Conservation (phyloP, 164 flowering plant species). For the Vitis labrusca region DNA sequence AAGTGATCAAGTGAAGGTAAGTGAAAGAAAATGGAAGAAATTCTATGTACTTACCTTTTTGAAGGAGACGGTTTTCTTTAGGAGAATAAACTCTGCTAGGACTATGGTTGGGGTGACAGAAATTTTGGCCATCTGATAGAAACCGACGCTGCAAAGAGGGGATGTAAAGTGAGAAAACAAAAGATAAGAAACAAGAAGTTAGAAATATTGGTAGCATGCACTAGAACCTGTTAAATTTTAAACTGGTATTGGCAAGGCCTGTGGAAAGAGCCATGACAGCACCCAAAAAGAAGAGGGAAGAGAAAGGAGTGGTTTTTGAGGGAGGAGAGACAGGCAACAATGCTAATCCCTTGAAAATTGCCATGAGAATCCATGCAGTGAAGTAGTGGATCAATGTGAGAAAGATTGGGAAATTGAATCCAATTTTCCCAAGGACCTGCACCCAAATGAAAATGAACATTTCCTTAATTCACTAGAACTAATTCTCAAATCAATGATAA, state of each 20-base stretch:
- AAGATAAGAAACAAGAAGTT: neutral
- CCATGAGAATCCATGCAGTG: slow-evolving; percentile 67
- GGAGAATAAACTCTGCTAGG: slow-evolving; percentile 68
- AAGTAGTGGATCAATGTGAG: slow-evolving; percentile 79
- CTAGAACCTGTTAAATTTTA: slow-evolving; percentile 68
- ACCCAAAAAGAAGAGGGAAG: slow-evolving; percentile 67
- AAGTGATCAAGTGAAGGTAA: neutral
- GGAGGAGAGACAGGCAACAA: slow-evolving; percentile 78
- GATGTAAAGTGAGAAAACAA: slow-evolving; percentile 4
- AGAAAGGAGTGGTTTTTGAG: slow-evolving; percentile 66
- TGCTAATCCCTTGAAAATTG: slow-evolving; percentile 59
- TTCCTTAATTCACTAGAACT: neutral
- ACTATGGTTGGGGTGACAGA: slow-evolving; percentile 87
- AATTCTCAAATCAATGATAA: neutral
- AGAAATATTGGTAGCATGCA: neutral
- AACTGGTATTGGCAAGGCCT: slow-evolving; percentile 80
- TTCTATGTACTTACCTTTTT: slow-evolving; percentile 41
- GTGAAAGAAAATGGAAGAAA: neutral
- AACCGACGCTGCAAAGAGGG: slow-evolving; percentile 62
- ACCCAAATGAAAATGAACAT: neutral
- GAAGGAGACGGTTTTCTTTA: slow-evolving; percentile 51
- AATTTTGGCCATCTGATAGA: slow-evolving; percentile 91
- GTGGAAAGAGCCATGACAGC: slow-evolving; percentile 78
- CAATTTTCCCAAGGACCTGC: slow-evolving; percentile 84
- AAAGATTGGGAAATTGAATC: slow-evolving; percentile 77